Evolutionary conservation across 2,329 filamentous ascomycete genomes (phyloP).

Genomic region (Chlorencoelia australis): DNA sequence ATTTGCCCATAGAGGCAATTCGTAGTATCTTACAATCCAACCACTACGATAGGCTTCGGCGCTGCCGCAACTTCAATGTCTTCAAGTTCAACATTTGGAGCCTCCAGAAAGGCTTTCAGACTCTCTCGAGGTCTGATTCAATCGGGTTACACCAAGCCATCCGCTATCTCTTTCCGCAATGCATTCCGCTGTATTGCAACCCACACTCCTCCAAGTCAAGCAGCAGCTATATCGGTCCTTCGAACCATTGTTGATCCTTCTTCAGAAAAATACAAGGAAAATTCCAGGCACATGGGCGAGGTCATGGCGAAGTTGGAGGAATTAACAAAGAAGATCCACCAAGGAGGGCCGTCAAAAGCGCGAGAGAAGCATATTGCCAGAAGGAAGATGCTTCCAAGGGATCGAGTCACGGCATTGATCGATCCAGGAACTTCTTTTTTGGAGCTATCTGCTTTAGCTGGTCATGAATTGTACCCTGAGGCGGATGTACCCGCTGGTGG

Average conservation of each 20-base stretch:
- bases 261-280: constrained; percentile 72
- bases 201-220: constrained; percentile 74
- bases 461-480: constrained; percentile 73
- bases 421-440: constrained; percentile 86
- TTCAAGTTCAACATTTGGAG: constrained; percentile 39
- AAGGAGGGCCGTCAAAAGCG: constrained; percentile 72
- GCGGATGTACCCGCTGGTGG: constrained; percentile 83
- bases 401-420: constrained; percentile 76
- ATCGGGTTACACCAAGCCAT: constrained; percentile 22
- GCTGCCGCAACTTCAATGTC: constrained; percentile 13
- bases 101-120: constrained; percentile 35
- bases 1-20: too few species aligned
- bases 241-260: constrained; percentile 66
- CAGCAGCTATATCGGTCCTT: constrained; percentile 71
- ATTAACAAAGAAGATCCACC: constrained; percentile 61
- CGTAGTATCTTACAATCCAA: too few species aligned
- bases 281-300: constrained; percentile 66
- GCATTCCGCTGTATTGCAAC: constrained; percentile 48
- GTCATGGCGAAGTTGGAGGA: constrained; percentile 58
- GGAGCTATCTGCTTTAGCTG: constrained; percentile 87
- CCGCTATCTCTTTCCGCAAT: constrained; percentile 12
- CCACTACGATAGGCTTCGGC: too few species aligned
- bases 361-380: constrained; percentile 77
- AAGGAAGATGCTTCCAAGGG: constrained; percentile 89
- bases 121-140: constrained; percentile 35